phyloP scores from a whole-genome alignment of 2,329 filamentous ascomycete genomes.

The Penicillium rolfsii region DNA sequence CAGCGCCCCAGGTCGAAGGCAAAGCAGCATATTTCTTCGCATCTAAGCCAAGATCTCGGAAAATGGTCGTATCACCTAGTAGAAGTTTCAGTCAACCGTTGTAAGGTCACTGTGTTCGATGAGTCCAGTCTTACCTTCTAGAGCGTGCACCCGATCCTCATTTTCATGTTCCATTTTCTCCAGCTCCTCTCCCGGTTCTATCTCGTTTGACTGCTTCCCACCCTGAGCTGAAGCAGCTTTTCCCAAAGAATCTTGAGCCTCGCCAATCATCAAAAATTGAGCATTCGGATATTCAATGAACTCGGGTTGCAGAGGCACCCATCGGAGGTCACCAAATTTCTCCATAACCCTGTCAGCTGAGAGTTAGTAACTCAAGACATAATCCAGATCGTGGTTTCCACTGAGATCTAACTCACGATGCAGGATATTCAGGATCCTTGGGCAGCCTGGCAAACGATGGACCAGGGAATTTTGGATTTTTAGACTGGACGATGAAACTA shows the following conservation, averaged over 20 bases:
- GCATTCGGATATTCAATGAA: constrained; percentile 75
- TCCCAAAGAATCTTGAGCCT: constrained; percentile 42
- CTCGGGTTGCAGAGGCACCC: constrained; percentile 73
- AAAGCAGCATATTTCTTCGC: constrained; percentile 68
- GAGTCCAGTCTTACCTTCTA: constrained; percentile 51
- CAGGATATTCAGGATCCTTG: constrained; percentile 68
- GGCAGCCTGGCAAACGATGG: constrained; percentile 67
- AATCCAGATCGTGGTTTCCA: not conserved
- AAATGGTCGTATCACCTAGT: constrained; percentile 62
- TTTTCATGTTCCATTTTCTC: constrained; percentile 78
- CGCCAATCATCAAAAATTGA: constrained; percentile 78
- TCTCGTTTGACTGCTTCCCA: constrained; percentile 59
- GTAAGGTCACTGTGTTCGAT: not conserved
- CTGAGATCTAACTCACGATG: constrained; percentile 59
- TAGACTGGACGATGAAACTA: constrained; percentile 76
- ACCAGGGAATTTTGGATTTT: constrained; percentile 73
- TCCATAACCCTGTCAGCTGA: constrained; percentile 60
- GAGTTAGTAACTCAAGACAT: not conserved
- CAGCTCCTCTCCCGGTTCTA: constrained; percentile 70
- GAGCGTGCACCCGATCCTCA: constrained; percentile 64
- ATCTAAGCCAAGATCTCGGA: constrained; percentile 60
- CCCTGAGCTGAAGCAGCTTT: constrained; percentile 42
- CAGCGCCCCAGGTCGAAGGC: constrained; percentile 60
- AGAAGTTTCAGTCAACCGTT: constrained; percentile 8
- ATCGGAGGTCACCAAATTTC: constrained; percentile 72